These are phyloP conservation scores for Oidium heveae DNA, from an alignment of 2,329 filamentous ascomycete species.

Conservation along the genomic window DNA sequence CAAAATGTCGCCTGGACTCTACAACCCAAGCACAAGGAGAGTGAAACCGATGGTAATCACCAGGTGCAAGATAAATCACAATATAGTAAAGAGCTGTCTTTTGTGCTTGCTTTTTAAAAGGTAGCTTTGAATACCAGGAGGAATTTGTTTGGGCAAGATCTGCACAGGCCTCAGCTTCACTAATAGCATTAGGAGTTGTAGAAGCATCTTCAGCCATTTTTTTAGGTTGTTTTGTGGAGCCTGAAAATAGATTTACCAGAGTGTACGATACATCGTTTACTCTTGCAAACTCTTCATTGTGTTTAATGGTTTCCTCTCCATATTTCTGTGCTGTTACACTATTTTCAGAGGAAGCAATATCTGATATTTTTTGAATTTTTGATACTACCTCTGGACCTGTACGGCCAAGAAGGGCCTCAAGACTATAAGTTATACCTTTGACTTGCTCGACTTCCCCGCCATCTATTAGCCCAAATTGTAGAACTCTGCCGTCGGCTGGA, in stretches of 20 bases:
- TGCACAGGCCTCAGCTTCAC: slow-evolving; percentile 60
- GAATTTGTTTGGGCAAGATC: slow-evolving; percentile 51
- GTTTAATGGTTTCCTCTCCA: slow-evolving; percentile 27
- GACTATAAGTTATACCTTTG: slow-evolving; percentile 92
- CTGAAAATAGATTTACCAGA: slow-evolving; percentile 65
- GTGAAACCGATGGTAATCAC: slow-evolving; percentile 97
- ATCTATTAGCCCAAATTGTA: slow-evolving; percentile 81
- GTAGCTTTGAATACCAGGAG: slow-evolving; percentile 46
- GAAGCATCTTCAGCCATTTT: slow-evolving; percentile 44
- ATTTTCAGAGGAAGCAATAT: slow-evolving; percentile 18
- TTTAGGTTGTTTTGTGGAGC: slow-evolving; percentile 19
- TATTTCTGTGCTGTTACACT: slow-evolving; percentile 16
- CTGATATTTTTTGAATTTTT: slow-evolving; percentile 3
- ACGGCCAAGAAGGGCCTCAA: slow-evolving; percentile 65
- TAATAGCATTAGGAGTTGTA: slow-evolving; percentile 36
- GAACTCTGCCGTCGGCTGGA: slow-evolving; percentile 69
- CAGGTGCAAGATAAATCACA: slow-evolving; percentile 87
- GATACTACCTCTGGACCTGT: slow-evolving; percentile 22
- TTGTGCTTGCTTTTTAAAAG: slow-evolving; percentile 21
- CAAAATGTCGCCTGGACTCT: slow-evolving; percentile 84
- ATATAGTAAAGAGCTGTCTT: slow-evolving; percentile 66
- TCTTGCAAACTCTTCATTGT: slow-evolving; percentile 77
- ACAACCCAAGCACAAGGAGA: slow-evolving; percentile 90
- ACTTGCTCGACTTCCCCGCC: slow-evolving; percentile 93
- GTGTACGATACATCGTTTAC: slow-evolving; percentile 94